These are phyloP conservation scores for Acanthamoeba royreba DNA, from an alignment of 208 protist species.

Conservation along the genomic window DNA sequence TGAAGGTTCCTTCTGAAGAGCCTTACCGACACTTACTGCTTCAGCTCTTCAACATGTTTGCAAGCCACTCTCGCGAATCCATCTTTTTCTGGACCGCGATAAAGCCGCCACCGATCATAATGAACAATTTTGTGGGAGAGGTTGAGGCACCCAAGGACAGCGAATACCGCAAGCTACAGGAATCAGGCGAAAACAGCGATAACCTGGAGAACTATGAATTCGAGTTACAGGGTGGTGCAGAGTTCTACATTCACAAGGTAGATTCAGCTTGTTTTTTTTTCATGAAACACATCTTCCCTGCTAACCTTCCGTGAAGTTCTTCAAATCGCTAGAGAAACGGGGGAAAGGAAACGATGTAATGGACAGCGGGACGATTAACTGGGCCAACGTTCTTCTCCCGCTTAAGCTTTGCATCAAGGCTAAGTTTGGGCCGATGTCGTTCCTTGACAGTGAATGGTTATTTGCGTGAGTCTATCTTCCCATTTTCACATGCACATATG, in stretches of 20 bases:
- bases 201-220: background rate
- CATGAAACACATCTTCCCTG: no score
- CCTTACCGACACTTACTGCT: slow-evolving; percentile 43
- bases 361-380: background rate
- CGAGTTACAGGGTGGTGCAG: background rate
- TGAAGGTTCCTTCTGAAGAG: slow-evolving; percentile 47
- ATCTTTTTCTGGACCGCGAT: background rate
- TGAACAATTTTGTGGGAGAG: background rate
- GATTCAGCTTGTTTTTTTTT: no score
- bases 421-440: background rate
- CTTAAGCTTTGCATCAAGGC: slow-evolving; percentile 24
- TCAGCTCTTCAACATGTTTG: slow-evolving; percentile 31
- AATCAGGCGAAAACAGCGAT: no score
- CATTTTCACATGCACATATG: background rate
- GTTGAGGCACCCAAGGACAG: background rate
- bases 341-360: no score
- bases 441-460: background rate
- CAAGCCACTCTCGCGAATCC: background rate
- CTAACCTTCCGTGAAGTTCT: no score
- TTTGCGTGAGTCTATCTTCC: background rate
- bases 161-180: background rate
- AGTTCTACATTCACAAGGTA: slow-evolving; percentile 20
- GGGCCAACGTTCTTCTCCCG: background rate
- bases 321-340: background rate
- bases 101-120: background rate